Evolutionary conservation across 2,329 filamentous ascomycete species (phyloP).

Genomic region (Triangularia verruculosa): DNA sequence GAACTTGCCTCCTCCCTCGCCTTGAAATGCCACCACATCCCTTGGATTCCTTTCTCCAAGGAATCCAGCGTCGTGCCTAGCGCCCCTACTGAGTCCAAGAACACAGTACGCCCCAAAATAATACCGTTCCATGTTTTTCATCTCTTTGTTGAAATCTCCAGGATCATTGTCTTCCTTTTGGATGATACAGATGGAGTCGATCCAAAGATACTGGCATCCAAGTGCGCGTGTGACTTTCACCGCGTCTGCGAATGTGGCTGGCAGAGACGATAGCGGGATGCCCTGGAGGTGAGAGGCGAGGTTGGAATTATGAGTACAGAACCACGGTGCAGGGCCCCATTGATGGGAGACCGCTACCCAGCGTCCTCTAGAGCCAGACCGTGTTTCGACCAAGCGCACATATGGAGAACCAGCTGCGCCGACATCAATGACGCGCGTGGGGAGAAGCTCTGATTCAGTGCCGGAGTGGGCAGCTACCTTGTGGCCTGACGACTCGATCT

Average conservation of each 20-base stretch:
- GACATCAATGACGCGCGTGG: neutral
- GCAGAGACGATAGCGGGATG: slow-evolving; percentile 3
- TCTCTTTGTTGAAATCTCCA: slow-evolving; percentile 8
- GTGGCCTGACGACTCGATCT: neutral
- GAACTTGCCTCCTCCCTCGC: neutral
- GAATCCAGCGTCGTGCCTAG: slow-evolving; percentile 9
- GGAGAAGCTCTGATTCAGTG: neutral
- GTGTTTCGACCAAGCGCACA: neutral
- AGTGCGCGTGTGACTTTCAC: slow-evolving; percentile 13
- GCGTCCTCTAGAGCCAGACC: neutral
- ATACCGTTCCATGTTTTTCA: slow-evolving; percentile 9
- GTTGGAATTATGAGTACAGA: slow-evolving; percentile 1
- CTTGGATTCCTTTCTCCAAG: neutral
- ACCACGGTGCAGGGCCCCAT: neutral
- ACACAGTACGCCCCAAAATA: slow-evolving; percentile 11
- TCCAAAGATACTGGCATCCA: slow-evolving; percentile 14
- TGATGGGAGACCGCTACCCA: neutral
- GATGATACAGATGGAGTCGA: slow-evolving; percentile 16
- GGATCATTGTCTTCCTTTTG: neutral
- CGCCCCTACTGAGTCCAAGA: slow-evolving; percentile 10
- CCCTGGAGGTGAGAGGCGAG: neutral
- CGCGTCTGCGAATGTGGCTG: slow-evolving; percentile 13
- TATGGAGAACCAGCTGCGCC: neutral
- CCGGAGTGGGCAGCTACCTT: neutral
- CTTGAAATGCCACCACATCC: neutral